Conservation (phyloP, 768 basidiomycete species). For the Tylopilus balloui region DNA sequence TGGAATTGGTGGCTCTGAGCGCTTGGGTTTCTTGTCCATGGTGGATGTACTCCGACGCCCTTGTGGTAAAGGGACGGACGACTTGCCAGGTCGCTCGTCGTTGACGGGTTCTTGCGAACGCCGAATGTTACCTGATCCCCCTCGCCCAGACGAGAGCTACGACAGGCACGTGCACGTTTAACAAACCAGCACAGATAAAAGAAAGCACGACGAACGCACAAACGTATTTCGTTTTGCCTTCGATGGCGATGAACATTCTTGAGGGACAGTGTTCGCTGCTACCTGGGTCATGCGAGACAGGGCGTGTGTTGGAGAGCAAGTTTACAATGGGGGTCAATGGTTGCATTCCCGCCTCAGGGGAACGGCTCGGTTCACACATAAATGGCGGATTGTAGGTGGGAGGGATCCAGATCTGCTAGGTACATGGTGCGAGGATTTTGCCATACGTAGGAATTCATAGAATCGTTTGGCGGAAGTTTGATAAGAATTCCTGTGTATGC, state of each 20-base stretch:
- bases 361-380: slow-evolving; percentile 8
- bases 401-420: slow-evolving; percentile 1
- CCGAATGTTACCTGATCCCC: slow-evolving; percentile 23
- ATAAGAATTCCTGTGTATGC: slow-evolving; percentile 13
- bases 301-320: background rate
- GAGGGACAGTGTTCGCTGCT: background rate
- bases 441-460: background rate
- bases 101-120: background rate
- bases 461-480: slow-evolving; percentile 3
- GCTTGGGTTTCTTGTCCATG: background rate
- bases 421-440: background rate
- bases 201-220: slow-evolving; percentile 13
- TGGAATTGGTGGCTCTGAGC: background rate
- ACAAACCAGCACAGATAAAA: background rate
- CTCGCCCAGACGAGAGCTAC: slow-evolving; percentile 22
- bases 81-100: background rate
- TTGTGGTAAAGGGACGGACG: background rate
- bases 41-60: background rate
- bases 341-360: background rate
- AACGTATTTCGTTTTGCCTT: slow-evolving; percentile 6
- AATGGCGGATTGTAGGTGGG: slow-evolving; percentile 10
- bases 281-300: slow-evolving; percentile 11
- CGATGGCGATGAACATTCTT: background rate
- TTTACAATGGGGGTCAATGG: background rate
- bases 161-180: background rate